Base-by-base conservation (phyloP, 2,329 filamentous ascomycete genomes). In the Ophiosphaerella herpotricha region DNA sequence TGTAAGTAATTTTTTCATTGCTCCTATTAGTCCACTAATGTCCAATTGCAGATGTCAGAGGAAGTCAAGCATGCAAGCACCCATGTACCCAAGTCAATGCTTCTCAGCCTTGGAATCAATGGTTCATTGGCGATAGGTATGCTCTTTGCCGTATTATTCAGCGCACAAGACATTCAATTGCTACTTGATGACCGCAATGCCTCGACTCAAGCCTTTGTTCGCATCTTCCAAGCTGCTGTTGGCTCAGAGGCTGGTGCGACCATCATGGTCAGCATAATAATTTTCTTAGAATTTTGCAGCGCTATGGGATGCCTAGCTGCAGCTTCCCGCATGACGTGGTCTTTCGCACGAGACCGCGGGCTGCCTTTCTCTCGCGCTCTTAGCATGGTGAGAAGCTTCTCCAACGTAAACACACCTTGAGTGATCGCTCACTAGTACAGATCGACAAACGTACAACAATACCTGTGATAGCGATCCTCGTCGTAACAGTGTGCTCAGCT, bases 401-500 rank as follows among this genome's bases (percentile, higher is more conserved):
- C 16, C 18, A n/a, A 18, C 3, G 12, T 36, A 13, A 8, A 14
- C 3, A 7, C 7, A 13, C 23, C 5, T 14, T 7, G 24, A n/a
- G 21, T 9, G 14, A 7, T 33, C 13, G 4, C 48, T 67, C 31
- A 67, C 12, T 14, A 13, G 6, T 1, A 8, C 31, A 72, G 68
- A 69, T 73, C 23, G 67, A 73, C 36, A 64, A 64, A 43, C 67
- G 65, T 21, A 68, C 63, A 9, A 68, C 68, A 8, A 71, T 71
- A n/a, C 79, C 79, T 6, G 71, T 81, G 7, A 74, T 79, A 43
- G 72, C 78, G 2, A 76, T 82, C 47, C 61, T 78, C 45, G 67
- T 79, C 6, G 77, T 78, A 2, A 73, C 78, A 4, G 58, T 74
- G 9, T 69, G 76, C 34, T 75, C 76, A 14, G 66, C 72, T 4